These are phyloP conservation scores for Batrachochytrium dendrobatidis DNA, from an alignment of 371 early-diverging fungal species.

Conservation along the genomic window DNA sequence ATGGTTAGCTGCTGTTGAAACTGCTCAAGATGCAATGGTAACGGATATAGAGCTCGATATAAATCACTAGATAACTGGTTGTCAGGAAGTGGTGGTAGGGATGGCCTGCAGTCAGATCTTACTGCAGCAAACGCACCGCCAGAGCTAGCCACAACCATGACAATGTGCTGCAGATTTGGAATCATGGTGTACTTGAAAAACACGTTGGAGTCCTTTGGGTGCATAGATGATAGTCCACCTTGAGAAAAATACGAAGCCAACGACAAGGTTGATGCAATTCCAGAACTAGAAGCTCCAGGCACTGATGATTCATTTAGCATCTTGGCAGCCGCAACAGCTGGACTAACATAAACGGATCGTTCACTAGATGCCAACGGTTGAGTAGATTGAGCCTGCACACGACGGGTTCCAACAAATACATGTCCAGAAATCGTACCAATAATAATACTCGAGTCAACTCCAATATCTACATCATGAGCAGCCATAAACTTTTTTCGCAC, in stretches of 20 bases:
- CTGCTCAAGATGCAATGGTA: neutral
- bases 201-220: constrained; percentile 5
- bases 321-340: constrained; percentile 1
- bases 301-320: no score
- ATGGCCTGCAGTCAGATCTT: constrained; percentile 24
- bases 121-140: constrained; percentile 32
- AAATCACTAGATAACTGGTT: constrained; percentile 16
- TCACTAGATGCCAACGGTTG: neutral
- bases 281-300: neutral
- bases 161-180: constrained; percentile 29
- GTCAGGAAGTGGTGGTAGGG: neutral
- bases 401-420: constrained; percentile 28
- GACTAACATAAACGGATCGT: constrained; percentile 1
- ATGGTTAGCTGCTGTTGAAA: neutral
- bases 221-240: neutral
- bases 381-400: neutral
- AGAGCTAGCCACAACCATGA: constrained; percentile 19
- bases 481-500: constrained; percentile 14
- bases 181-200: constrained; percentile 31
- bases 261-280: neutral
- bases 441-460: constrained; percentile 34
- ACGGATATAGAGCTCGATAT: constrained; percentile 1
- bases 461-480: constrained; percentile 30
- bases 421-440: constrained; percentile 30
- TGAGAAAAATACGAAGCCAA: neutral